Evolutionary conservation across 2,329 filamentous ascomycete genomes (phyloP).

Genomic region (Aspergillus novofumigatus): DNA sequence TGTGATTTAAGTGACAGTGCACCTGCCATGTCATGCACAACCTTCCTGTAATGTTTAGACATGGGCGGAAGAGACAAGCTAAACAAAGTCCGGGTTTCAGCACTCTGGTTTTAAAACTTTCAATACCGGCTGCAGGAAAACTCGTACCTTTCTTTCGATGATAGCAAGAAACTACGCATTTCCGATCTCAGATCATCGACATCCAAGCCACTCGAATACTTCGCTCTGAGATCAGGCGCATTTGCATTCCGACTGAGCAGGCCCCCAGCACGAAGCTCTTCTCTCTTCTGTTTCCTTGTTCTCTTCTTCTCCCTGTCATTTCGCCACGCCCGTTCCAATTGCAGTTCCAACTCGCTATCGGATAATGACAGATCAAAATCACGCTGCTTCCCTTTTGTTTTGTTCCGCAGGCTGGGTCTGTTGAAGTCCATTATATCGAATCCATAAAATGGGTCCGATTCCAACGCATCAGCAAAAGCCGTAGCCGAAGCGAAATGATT

Average conservation of each 20-base stretch:
- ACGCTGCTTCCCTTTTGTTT: slow-evolving; percentile 59
- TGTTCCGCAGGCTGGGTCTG: slow-evolving; percentile 62
- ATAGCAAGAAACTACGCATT: slow-evolving; percentile 65
- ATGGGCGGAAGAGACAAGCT: slow-evolving; percentile 79
- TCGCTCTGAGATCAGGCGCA: slow-evolving; percentile 60
- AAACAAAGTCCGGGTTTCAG: slow-evolving; percentile 6
- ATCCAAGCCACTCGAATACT: slow-evolving; percentile 69
- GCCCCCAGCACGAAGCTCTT: slow-evolving; percentile 63
- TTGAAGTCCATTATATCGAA: slow-evolving; percentile 86
- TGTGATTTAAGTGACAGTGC: slow-evolving; percentile 77
- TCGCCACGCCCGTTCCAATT: slow-evolving; percentile 57
- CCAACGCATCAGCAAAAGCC: slow-evolving; percentile 55
- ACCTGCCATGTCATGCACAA: slow-evolving; percentile 74
- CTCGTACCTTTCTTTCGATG: slow-evolving; percentile 58
- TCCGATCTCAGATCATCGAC: slow-evolving; percentile 68
- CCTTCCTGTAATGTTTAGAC: slow-evolving; percentile 70
- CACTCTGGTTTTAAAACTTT: neutral
- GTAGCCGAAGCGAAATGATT: slow-evolving; percentile 50
- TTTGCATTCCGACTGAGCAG: slow-evolving; percentile 56
- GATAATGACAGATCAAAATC: slow-evolving; percentile 54
- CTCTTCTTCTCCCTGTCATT: slow-evolving; percentile 70
- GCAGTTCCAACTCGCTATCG: slow-evolving; percentile 63
- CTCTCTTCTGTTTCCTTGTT: slow-evolving; percentile 64
- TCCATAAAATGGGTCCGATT: slow-evolving; percentile 60
- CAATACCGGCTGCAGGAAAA: slow-evolving; percentile 8